Percentiles rank a stretch among this genome's conserved stretches.
phyloP scores from a whole-genome alignment of 441 rosid species.

The Populus hybrid region DNA sequence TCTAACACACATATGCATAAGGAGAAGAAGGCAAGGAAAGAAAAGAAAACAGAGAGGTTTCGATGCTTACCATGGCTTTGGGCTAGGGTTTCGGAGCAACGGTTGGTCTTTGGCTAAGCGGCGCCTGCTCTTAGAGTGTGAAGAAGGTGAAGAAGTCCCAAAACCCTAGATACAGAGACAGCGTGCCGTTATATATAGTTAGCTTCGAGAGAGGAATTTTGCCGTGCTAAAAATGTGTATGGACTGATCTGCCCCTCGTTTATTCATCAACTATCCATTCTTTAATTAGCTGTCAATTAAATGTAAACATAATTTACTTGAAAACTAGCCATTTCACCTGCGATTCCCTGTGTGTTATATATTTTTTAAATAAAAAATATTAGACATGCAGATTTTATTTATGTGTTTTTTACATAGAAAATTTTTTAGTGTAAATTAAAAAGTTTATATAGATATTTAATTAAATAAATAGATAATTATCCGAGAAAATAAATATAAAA shows the following conservation, averaged over 20 bases:
- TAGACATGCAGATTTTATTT: no score
- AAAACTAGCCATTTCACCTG: no score
- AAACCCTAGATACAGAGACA: slow-evolving; percentile 18
- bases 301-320: no score
- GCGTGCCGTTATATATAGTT: neutral
- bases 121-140: neutral
- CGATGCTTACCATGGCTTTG: slow-evolving; percentile 20
- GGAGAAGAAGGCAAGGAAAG: neutral
- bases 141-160: neutral
- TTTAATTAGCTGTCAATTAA: no score
- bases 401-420: no score
- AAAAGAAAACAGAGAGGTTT: no score
- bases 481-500: no score
- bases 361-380: no score
- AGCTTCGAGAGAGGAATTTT: neutral
- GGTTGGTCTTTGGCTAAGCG: slow-evolving; percentile 10
- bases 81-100: slow-evolving; percentile 11
- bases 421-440: no score
- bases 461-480: no score
- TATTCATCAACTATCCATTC: neutral
- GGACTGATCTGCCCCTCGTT: neutral
- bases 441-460: no score
- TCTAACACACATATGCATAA: neutral
- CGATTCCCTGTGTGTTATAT: no score
- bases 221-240: neutral